Base-by-base conservation (phyloP, 2,329 filamentous ascomycete genomes). In the Diplodia mutila region DNA sequence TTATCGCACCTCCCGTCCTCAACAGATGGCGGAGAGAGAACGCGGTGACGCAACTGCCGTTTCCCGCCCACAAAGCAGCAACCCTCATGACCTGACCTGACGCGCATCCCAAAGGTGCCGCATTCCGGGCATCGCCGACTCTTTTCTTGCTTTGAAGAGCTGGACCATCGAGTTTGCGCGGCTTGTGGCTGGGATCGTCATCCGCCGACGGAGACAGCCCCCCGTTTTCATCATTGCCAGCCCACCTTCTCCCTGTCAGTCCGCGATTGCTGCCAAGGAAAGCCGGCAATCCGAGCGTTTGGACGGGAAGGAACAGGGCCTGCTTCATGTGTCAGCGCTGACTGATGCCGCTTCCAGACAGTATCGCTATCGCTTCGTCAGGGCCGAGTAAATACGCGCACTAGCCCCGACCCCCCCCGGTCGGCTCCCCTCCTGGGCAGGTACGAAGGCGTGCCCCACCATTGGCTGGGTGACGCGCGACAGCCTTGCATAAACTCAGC, bases 401-500 rank as follows among this genome's bases (percentile, higher is more conserved):
- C 18, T 16, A 8, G 18, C 42, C 27, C 59, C 25, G n/a, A n/a
- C n/a, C 21, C n/a, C 7, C 42, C 42, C 42, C 42, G 42, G 46
- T 51, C 34, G 34, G 34, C 54, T 34, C 42, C 59, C 29, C 59
- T 49, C 46, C 59, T 49, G 59, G 59, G 59, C 59, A 63, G 59
- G 59, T 63, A 63, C 59, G 46, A 51, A 63, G 23, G 27, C 59
- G 29, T 25, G 59, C 59, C 59, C 59, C 59, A 39, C 59, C 42
- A 63, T 63, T 63, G 59, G 59, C 59, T 51, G 46, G 51, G 42
- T 51, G 59, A 63, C 59, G 59, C 57, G 57, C 57, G 27, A 25
- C 57, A 49, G 42, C 59, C 59, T 63, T 63, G 59, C 59, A 63
- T 63, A 63, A 63, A 51, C 59, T 63, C 42, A 51, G 59, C 59